phyloP scores from a whole-genome alignment of 1,139 yeast genomes.

The Debaryomycetaceae sp. region DNA sequence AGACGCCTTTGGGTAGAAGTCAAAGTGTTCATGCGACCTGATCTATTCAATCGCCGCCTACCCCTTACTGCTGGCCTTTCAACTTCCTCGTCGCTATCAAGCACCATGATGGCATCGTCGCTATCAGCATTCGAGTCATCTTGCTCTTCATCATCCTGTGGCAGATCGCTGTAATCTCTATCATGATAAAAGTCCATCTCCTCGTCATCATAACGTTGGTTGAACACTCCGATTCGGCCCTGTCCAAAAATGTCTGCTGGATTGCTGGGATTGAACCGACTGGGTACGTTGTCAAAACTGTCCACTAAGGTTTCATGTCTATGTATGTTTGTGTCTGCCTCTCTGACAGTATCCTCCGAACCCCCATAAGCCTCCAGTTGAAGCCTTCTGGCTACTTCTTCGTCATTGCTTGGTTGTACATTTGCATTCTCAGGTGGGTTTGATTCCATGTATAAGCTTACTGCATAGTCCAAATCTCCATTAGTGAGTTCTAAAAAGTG shows the following conservation, averaged over 20 bases:
- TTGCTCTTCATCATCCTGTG: constrained; percentile 17
- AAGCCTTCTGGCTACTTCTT: constrained; percentile 56
- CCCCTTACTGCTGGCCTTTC: constrained; percentile 17
- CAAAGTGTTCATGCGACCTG: constrained; percentile 30
- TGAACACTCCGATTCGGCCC: constrained; percentile 41
- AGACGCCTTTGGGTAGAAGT: constrained; percentile 67
- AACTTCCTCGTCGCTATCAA: constrained; percentile 31
- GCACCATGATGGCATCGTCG: constrained; percentile 21
- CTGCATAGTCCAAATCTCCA: constrained; percentile 79
- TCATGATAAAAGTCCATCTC: constrained; percentile 23
- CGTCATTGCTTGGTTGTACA: constrained; percentile 36
- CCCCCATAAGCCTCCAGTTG: constrained; percentile 60
- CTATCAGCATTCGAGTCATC: constrained; percentile 19
- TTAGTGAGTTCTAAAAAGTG: constrained; percentile 80
- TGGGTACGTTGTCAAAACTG: constrained; percentile 13
- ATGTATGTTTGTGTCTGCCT: constrained; percentile 75
- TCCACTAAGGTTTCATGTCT: constrained; percentile 77
- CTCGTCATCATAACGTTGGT: constrained; percentile 38
- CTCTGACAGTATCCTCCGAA: constrained; percentile 35
- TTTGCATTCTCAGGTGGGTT: constrained; percentile 23
- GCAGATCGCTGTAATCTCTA: constrained; percentile 21
- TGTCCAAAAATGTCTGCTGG: constrained; percentile 41
- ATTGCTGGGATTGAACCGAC: constrained; percentile 11
- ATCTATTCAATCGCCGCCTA: constrained; percentile 29
- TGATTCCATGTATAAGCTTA: constrained; percentile 74